These are phyloP conservation scores for Neonectria magnoliae DNA, from an alignment of 2,329 filamentous ascomycete genomes.

Conservation along the genomic window DNA sequence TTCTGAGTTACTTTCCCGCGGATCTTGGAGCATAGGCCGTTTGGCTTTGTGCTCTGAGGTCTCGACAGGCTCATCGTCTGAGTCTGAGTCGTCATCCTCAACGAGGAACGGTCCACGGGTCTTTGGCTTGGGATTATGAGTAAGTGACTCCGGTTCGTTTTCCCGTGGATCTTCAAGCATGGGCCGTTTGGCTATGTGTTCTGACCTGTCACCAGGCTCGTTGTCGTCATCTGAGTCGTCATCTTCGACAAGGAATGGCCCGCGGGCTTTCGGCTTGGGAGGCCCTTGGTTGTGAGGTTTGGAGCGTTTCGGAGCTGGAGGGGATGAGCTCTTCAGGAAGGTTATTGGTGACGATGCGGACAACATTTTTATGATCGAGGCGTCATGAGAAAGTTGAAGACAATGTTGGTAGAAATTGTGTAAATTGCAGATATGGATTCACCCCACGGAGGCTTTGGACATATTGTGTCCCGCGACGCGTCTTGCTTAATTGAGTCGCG, in stretches of 20 bases:
- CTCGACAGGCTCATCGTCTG: conserved; percentile 27
- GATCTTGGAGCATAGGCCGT: conserved; percentile 46
- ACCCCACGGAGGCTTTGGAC: conserved; percentile 16
- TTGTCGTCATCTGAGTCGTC: conserved; percentile 46
- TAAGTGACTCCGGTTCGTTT: conserved; percentile 13
- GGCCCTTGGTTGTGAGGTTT: conserved; percentile 48
- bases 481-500: conserved; percentile 46
- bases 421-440: conserved; percentile 12
- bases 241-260: conserved; percentile 54
- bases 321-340: conserved; percentile 62
- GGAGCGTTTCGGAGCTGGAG: conserved; percentile 48
- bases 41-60: conserved; percentile 40
- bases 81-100: conserved; percentile 15
- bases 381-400: neutral
- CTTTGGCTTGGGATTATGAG: conserved; percentile 7
- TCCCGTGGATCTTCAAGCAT: conserved; percentile 43
- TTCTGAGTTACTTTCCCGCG: conserved; percentile 25
- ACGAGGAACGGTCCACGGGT: conserved; percentile 19
- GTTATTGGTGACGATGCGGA: conserved; percentile 68
- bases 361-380: conserved; percentile 57
- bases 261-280: conserved; percentile 49
- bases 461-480: conserved; percentile 35
- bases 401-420: conserved; percentile 1
- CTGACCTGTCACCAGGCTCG: conserved; percentile 4
- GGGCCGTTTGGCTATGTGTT: conserved; percentile 44